Base-by-base conservation (phyloP, 768 basidiomycete species). In the Calocera viscosa region DNA sequence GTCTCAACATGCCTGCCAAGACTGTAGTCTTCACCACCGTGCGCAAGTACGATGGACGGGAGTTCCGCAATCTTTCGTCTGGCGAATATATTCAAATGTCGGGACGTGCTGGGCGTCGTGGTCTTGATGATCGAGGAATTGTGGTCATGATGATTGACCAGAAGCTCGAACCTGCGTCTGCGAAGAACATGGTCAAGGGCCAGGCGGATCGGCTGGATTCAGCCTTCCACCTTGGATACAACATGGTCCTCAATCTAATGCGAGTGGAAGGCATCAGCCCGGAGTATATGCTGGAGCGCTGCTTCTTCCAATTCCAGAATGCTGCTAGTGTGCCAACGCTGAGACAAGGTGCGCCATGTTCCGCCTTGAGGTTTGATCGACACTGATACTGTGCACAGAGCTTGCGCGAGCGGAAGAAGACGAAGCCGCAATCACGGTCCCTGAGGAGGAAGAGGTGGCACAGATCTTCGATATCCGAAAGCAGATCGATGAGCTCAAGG, bases 51-150 rank as follows among this genome's bases (percentile, higher is more conserved):
- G 96, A 99, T 75, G 96, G 96, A 0, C 85, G 84, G 49, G 93
- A 94, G 72, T 96, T 96, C 79, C 83, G 96, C 30, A 91, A 91
- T 74, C 80, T 99, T 38, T 92, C 92, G 0, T 90, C 88, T 0
- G 90, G 96, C 67, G 96, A 99, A 82, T 99, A 99, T 76, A 96
- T 98, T 72, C 96, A 99, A 74, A 99, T 99, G 96, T 94, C 94
- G 0, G 96, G 96, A 66, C 90, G 96, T 67, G 96, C 96, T 1
- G 96, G 96, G 69, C 88, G 96, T 72, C 86, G 96, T 77, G 96
- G 96, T 47, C 78, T 98, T 68, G 96, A 99, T 75, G 95, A 98
- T 69, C 86, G 96, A n/a, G 96, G 96, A 65, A 92, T 98, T 64
- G 96, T 99, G 64, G 97, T 99, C 72, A 90, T 99, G 92, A 98